Percentiles rank a stretch among this genome's conserved stretches.
Evolutionary conservation across 768 basidiomycete species (phyloP).

Genomic region (Lentinula lateritia): DNA sequence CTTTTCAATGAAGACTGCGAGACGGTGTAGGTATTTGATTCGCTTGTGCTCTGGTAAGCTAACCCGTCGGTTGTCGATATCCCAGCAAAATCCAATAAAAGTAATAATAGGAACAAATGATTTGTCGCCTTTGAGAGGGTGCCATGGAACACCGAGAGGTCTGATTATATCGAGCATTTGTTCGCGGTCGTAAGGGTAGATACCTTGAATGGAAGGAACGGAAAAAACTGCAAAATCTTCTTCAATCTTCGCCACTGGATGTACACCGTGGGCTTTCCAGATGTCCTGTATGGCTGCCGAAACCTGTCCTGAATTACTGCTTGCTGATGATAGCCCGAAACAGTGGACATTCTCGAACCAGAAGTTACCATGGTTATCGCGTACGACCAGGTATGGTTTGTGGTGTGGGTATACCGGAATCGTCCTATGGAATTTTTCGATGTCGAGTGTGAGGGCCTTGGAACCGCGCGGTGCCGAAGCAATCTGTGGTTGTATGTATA

Average conservation of each 20-base stretch:
- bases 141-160: constrained; percentile 18
- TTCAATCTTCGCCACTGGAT: constrained; percentile 19
- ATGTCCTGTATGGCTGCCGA: constrained; percentile 11
- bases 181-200: background rate
- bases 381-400: constrained; percentile 9
- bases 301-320: constrained; percentile 6
- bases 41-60: too few species aligned
- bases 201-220: constrained; percentile 4
- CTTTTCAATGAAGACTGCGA: background rate
- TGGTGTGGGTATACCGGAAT: constrained; percentile 8
- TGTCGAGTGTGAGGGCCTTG: constrained; percentile 7
- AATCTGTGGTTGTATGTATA: too few species aligned
- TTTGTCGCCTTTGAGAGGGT: constrained; percentile 14
- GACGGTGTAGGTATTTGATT: too few species aligned
- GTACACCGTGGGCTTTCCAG: background rate
- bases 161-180: constrained; percentile 7
- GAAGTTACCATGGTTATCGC: background rate
- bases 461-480: background rate
- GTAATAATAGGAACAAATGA: constrained; percentile 13
- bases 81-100: constrained; percentile 25
- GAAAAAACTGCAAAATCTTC: constrained; percentile 23
- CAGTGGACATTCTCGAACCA: constrained; percentile 10
- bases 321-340: constrained; percentile 1
- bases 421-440: background rate
- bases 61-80: constrained; percentile 12